Conservation (phyloP, 1,284 basidiomycete species). For the Boletus semigastroideus region DNA sequence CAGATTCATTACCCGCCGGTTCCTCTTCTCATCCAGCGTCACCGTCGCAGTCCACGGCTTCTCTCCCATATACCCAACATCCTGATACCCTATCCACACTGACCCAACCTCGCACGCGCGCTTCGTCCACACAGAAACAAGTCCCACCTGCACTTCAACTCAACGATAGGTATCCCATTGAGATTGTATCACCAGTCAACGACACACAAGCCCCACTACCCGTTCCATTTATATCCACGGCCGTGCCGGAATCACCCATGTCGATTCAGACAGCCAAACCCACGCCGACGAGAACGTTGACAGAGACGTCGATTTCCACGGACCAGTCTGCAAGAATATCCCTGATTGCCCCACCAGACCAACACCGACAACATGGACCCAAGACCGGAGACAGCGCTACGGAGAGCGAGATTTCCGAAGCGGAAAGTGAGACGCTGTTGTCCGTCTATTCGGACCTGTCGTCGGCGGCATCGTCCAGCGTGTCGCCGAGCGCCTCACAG, state of each 20-base stretch:
- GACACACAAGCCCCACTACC: conserved; percentile 34
- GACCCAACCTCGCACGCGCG: conserved; percentile 27
- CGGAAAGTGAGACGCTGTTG: conserved; percentile 31
- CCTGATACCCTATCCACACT: conserved; percentile 28
- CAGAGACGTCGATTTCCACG: conserved; percentile 4
- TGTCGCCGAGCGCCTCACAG: conserved; percentile 33
- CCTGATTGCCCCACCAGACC: conserved; percentile 33
- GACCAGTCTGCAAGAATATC: conserved; percentile 30
- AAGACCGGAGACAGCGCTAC: conserved; percentile 37
- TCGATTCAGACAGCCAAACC: conserved; percentile 24
- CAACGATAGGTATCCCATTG: conserved; percentile 23
- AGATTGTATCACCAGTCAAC: conserved; percentile 15
- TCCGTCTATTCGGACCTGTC: conserved; percentile 45
- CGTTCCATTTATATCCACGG: conserved; percentile 56
- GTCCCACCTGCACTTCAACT: conserved; percentile 32
- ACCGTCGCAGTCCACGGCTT: conserved; percentile 13
- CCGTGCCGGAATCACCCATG: conserved; percentile 42
- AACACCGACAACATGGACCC: conserved; percentile 22
- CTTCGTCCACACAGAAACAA: conserved; percentile 25
- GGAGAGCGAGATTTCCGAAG: conserved; percentile 45
- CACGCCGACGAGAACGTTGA: conserved; percentile 8
- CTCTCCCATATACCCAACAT: conserved; percentile 26
- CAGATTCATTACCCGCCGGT: neutral
- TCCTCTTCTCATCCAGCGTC: conserved; percentile 9
- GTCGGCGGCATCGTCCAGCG: conserved; percentile 34